phyloP scores from a whole-genome alignment of 129 eudicot genomes.

The Tagetes patula region DNA sequence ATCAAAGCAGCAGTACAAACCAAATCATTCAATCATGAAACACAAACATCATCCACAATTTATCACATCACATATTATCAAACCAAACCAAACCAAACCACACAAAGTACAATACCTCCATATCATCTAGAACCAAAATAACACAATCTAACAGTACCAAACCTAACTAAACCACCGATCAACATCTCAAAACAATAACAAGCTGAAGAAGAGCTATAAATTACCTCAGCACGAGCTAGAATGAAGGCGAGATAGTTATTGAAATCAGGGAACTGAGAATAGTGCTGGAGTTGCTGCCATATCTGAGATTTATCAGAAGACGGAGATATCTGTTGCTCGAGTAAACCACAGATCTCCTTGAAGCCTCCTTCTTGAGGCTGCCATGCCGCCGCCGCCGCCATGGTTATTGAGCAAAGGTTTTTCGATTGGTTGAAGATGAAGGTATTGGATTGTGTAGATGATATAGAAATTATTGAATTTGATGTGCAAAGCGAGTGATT shows the following conservation, averaged over 20 bases:
- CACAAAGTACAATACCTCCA: neutral
- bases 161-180: conserved; percentile 6
- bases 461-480: neutral
- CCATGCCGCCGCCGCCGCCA: conserved; percentile 50
- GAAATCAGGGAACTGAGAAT: conserved; percentile 90
- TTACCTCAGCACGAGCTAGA: conserved; percentile 79
- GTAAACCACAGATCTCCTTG: conserved; percentile 83
- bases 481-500: neutral
- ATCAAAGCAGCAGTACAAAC: conserved; percentile 8
- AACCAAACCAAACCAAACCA: neutral
- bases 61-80: neutral
- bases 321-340: conserved; percentile 93
- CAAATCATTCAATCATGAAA: conserved; percentile 10
- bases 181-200: neutral
- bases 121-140: conserved; percentile 4
- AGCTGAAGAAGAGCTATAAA: neutral
- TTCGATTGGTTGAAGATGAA: neutral
- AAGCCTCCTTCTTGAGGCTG: conserved; percentile 91
- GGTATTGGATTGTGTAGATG: neutral
- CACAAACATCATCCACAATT: conserved; percentile 17
- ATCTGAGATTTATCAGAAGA: conserved; percentile 87
- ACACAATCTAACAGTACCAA: neutral
- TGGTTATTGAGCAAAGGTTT: conserved; percentile 11
- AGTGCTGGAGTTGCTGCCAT: conserved; percentile 88
- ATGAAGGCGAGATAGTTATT: conserved; percentile 91